A percentile compares a stretch with the other conserved stretches of the same genome.
These are phyloP conservation scores for Elsinoe perseae DNA, from an alignment of 2,329 filamentous ascomycete species.

Conservation along the genomic window DNA sequence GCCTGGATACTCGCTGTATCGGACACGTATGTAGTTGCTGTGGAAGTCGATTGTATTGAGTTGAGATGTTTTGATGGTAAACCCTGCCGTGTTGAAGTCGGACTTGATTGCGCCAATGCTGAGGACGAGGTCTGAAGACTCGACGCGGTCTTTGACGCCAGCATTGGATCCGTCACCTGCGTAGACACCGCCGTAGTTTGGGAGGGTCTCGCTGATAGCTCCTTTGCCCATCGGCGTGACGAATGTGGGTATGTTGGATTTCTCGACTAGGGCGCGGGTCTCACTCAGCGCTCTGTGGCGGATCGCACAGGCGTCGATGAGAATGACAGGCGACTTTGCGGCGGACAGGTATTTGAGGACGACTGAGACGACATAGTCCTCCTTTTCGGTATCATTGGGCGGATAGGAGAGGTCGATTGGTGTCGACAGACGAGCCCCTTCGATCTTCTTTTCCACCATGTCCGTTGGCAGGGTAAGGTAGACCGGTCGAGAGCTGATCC, in stretches of 20 bases:
- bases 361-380: slow-evolving; percentile 75
- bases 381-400: slow-evolving; percentile 59
- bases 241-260: slow-evolving; percentile 69
- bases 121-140: slow-evolving; percentile 62
- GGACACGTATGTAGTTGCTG: slow-evolving; percentile 62
- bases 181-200: slow-evolving; percentile 78
- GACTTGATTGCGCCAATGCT: slow-evolving; percentile 63
- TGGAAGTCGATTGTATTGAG: slow-evolving; percentile 77
- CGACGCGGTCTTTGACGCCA: slow-evolving; percentile 56
- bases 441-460: slow-evolving; percentile 67
- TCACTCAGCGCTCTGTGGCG: slow-evolving; percentile 66
- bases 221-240: slow-evolving; percentile 89
- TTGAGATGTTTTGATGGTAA: slow-evolving; percentile 69
- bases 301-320: slow-evolving; percentile 77
- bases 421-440: slow-evolving; percentile 62
- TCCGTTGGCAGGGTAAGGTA: slow-evolving; percentile 80
- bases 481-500: slow-evolving; percentile 65
- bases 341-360: slow-evolving; percentile 64
- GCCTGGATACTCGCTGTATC: slow-evolving; percentile 70
- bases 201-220: slow-evolving; percentile 66
- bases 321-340: slow-evolving; percentile 66
- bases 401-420: slow-evolving; percentile 60
- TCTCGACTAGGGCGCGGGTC: slow-evolving; percentile 63
- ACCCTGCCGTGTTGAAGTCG: slow-evolving; percentile 77
- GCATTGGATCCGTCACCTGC: slow-evolving; percentile 67